Evolutionary conservation across 2,329 filamentous ascomycete genomes (phyloP).

Genomic region (Mariannaea sp.): DNA sequence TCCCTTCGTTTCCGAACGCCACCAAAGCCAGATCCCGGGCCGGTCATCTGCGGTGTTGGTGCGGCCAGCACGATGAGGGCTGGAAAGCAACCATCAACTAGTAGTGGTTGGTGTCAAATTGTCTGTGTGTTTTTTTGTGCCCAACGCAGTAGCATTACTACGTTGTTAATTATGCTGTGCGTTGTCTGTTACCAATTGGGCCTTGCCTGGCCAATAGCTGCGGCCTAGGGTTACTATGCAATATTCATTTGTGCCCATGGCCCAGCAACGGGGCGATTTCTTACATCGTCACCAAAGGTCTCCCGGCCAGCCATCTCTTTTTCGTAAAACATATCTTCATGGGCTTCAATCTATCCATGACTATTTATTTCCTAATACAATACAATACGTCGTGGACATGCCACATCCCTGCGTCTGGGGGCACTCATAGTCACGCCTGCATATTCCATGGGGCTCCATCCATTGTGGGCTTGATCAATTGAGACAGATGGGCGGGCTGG

Average conservation of each 20-base stretch:
- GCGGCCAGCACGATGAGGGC: not conserved
- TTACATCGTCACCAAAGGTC: not conserved
- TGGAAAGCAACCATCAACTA: not conserved
- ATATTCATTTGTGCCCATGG: not conserved
- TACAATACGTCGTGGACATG: not conserved
- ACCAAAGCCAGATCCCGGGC: conserved; percentile 7
- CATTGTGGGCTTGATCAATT: not conserved
- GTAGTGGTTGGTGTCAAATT: not conserved
- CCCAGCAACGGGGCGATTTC: not conserved
- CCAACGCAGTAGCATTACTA: not conserved
- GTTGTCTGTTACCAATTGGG: not conserved
- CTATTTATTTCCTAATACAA: conserved; percentile 1
- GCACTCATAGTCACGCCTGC: conserved; percentile 6
- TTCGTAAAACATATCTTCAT: conserved; percentile 1
- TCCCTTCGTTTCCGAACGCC: not conserved
- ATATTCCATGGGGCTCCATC: not conserved
- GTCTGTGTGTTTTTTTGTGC: not conserved
- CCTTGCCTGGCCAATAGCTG: not conserved
- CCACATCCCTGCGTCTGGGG: conserved; percentile 10
- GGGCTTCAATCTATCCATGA: not conserved
- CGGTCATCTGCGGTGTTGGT: not conserved
- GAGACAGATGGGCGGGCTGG: conserved; percentile 1
- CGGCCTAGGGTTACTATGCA: not conserved
- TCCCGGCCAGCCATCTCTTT: conserved; percentile 7
- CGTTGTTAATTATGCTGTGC: not conserved